Percentiles rank a stretch among this genome's conserved stretches.
These are phyloP conservation scores for Cercophora scortea DNA, from an alignment of 495 filamentous ascomycete species.

Conservation along the genomic window DNA sequence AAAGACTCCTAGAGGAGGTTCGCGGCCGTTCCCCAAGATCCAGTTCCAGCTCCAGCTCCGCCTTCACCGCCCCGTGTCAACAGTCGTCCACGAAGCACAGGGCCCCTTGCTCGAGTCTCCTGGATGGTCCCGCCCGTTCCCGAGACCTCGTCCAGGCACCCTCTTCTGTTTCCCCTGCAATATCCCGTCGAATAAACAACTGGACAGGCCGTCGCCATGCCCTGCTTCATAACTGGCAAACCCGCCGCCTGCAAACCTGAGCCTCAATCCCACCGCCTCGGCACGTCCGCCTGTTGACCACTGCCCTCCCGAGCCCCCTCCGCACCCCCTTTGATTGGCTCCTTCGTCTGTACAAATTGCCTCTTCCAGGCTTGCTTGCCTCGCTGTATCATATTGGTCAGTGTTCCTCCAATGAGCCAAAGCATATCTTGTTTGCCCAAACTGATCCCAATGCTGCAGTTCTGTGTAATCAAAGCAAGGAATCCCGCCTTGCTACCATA, in stretches of 20 bases:
- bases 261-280: slow-evolving; percentile 17
- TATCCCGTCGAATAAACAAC: not conserved
- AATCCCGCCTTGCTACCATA: not conserved
- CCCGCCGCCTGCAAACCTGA: slow-evolving; percentile 16
- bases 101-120: slow-evolving; percentile 10
- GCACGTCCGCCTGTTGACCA: slow-evolving; percentile 11
- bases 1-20: not conserved
- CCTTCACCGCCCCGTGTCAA: slow-evolving; percentile 6
- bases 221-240: slow-evolving; percentile 10
- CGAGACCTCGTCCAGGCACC: not conserved
- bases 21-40: not conserved
- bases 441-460: slow-evolving; percentile 26
- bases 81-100: slow-evolving; percentile 6
- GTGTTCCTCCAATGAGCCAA: slow-evolving; percentile 30
- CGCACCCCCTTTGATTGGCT: slow-evolving; percentile 16
- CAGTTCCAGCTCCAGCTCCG: slow-evolving; percentile 1
- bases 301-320: slow-evolving; percentile 1
- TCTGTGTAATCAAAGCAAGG: slow-evolving; percentile 25
- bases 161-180: not conserved
- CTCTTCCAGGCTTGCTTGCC: slow-evolving; percentile 10
- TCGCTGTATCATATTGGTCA: slow-evolving; percentile 47
- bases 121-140: not conserved
- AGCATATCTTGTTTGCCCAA: slow-evolving; percentile 8
- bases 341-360: slow-evolving; percentile 23
- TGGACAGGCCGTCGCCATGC: slow-evolving; percentile 22